Base-by-base conservation (phyloP, 352 stramenopile genomes). In the Phytophthora foliorum region DNA sequence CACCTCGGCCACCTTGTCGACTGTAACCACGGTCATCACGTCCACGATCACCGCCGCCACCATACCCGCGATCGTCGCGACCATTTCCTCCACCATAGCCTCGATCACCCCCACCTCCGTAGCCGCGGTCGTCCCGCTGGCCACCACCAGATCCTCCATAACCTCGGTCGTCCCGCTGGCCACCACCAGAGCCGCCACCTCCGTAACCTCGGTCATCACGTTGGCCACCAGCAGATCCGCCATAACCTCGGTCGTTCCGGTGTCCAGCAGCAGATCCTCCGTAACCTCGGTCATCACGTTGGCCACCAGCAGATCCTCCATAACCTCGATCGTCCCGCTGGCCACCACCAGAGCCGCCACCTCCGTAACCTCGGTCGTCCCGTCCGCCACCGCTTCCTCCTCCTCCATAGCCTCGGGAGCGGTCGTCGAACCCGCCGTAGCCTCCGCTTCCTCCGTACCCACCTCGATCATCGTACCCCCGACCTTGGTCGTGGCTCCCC, bases 381-480 rank as follows among this genome's bases (percentile, higher is more conserved):
- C 17, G 36, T 1, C 9, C 4, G 45, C 46, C 70, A 49, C 70
- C 63, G 9, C 77, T 63, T 13, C 72, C 73, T 16, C 54, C 63
- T 8, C 63, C 64, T 7, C 39, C 56, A 59, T 57, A 34, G 19
- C 56, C 70, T 32, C 63, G 56, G 22, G 65, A 62, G 21, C 62
- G 53, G 38, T 50, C 46, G 24, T 52, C 59, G 39, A 65, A 58
- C 0, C 44, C 51, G 0, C 48, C 63, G 44, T 57, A 52, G 2
- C 34, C 44, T 17, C 27, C 25, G n/a, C 41, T 52, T 22, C 51
- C 39, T 22, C 21, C 44, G 24, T 61, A 61, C 17, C 51, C 22
- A 8, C 42, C 22, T 24, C 58, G 51, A 11, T 74, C 61, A 7
- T 67, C 57, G 29, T 82, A 81, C 1, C 77, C 69, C 7, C 54